Base-by-base conservation (phyloP, 176 grass and related monocot species). In the Oryza meridionalis region DNA sequence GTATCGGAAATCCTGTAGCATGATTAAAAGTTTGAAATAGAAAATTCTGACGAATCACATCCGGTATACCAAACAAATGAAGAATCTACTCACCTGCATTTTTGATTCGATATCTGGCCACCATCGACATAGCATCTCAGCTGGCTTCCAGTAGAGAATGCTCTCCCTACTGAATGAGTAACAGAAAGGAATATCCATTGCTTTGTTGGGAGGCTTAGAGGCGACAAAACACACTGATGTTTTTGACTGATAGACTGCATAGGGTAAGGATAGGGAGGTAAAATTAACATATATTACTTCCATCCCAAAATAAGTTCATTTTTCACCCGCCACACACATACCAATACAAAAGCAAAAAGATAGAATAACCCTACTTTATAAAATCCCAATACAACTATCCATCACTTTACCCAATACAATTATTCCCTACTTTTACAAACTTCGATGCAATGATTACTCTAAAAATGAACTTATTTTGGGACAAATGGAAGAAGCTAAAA, bases 181-280 rank as follows among this genome's bases (percentile, higher is more conserved):
- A 98, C 81, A 77, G 87, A 95, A 61, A 98, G 87, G 66, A 98
- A 98, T 92, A 92, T 92, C 96, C 96, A 98, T 68, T 93, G 83
- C 88, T 95, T 98, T 10, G 83, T 83, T 51, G 90, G 78, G 68
- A 98, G 89, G 73, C 83, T 92, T 69, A 95, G 65, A 85, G 93
- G 91, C 67, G 92, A 86, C 77, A 92, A 78, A 77, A 95, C 89
- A 73, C 91, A 93, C 77, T 98, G 96, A 68, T 86, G 84, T 81
- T 95, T 98, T 93, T 93, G 96, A 83, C 78, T 92, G 85, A 95
- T 84, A 70, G 93, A 95, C 96, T 98, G 89, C 66, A 92, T 67
- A 69, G 68, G 17, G n/a, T 77, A 32, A 69, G 68, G 17, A 16
- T 77, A 25, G 29, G 16, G 38, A 82, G 65, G 37, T 83, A 40